Percentiles rank a stretch among this genome's conserved stretches.
phyloP scores from a whole-genome alignment of 1,284 basidiomycete species.

The Moesziomyces parantarcticus region DNA sequence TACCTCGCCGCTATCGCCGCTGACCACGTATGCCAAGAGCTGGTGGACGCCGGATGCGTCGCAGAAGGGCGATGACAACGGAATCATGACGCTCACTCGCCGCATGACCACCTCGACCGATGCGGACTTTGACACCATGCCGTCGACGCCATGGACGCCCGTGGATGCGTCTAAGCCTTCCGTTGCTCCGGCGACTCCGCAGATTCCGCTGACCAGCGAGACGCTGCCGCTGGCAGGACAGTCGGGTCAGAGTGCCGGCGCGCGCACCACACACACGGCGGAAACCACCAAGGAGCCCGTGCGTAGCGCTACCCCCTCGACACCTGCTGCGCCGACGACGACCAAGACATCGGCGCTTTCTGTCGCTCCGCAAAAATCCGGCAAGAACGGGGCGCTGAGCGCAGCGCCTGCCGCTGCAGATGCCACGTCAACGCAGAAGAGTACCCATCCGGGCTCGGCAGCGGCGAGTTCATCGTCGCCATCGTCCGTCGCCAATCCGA shows the following conservation, averaged over 20 bases:
- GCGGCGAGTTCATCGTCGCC: conserved; percentile 10
- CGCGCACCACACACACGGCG: conserved; percentile 6
- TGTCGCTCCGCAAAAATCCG: conserved; percentile 9
- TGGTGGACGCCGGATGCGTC: conserved; percentile 37
- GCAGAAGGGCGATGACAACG: conserved; percentile 16
- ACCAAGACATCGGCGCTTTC: conserved; percentile 17
- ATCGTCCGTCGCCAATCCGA: conserved; percentile 4
- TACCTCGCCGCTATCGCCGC: conserved; percentile 76
- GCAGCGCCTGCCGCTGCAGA: conserved; percentile 7
- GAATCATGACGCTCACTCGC: conserved; percentile 33
- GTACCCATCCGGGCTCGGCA: conserved; percentile 8
- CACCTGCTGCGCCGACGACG: conserved; percentile 11
- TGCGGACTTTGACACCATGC: conserved; percentile 24
- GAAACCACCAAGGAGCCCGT: conserved; percentile 12
- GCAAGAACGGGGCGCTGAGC: conserved; percentile 1
- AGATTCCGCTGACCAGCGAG: conserved; percentile 27
- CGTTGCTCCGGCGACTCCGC: conserved; percentile 1
- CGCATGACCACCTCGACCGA: conserved; percentile 19
- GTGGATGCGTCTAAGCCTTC: conserved; percentile 10
- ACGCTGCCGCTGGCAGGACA: conserved; percentile 14
- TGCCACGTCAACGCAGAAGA: conserved; percentile 15
- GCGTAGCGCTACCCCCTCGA: background rate
- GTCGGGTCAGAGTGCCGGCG: conserved; percentile 11
- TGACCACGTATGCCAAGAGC: conserved; percentile 26
- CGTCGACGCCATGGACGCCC: conserved; percentile 34